phyloP scores from a whole-genome alignment of 2,329 filamentous ascomycete genomes.

The Exophiala viscosa region DNA sequence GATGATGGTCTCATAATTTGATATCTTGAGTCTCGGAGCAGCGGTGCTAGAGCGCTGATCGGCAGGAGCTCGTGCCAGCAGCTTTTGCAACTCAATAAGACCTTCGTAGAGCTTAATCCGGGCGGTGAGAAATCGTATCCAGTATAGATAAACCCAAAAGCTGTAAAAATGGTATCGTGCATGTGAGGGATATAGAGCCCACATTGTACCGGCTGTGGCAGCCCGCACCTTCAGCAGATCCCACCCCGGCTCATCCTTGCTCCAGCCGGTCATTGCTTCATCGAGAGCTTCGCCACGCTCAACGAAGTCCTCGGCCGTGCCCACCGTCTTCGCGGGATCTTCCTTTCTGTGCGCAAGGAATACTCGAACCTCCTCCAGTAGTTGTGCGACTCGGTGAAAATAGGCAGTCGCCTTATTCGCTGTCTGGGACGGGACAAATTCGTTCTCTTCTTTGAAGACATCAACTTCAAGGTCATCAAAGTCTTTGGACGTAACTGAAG shows the following conservation, averaged over 20 bases:
- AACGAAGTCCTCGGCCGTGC: slow-evolving; percentile 5
- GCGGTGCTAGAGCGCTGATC: neutral
- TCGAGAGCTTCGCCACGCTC: slow-evolving; percentile 21
- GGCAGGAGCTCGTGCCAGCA: neutral
- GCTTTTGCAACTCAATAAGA: slow-evolving; percentile 22
- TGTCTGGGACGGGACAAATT: slow-evolving; percentile 25
- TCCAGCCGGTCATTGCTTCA: slow-evolving; percentile 21
- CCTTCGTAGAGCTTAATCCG: slow-evolving; percentile 28
- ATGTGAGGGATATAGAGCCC: slow-evolving; percentile 26
- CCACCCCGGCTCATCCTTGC: slow-evolving; percentile 26
- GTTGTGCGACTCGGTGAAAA: slow-evolving; percentile 22
- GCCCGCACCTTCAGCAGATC: slow-evolving; percentile 23
- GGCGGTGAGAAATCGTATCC: slow-evolving; percentile 26
- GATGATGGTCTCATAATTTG: slow-evolving; percentile 15
- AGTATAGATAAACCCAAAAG: slow-evolving; percentile 27
- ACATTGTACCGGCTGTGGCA: slow-evolving; percentile 20
- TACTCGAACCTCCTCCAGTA: slow-evolving; percentile 22
- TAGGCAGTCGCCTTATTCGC: slow-evolving; percentile 24
- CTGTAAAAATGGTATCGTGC: slow-evolving; percentile 24
- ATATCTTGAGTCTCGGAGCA: slow-evolving; percentile 13
- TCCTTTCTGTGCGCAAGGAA: slow-evolving; percentile 6
- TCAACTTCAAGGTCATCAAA: slow-evolving; percentile 26
- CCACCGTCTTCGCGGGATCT: neutral
- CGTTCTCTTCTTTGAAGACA: slow-evolving; percentile 26
- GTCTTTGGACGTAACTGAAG: slow-evolving; percentile 23